A percentile compares a stretch with the other conserved stretches of the same genome.
Evolutionary conservation across 73 alveolate species (phyloP).

Genomic region (Tetrahymena borealis): DNA sequence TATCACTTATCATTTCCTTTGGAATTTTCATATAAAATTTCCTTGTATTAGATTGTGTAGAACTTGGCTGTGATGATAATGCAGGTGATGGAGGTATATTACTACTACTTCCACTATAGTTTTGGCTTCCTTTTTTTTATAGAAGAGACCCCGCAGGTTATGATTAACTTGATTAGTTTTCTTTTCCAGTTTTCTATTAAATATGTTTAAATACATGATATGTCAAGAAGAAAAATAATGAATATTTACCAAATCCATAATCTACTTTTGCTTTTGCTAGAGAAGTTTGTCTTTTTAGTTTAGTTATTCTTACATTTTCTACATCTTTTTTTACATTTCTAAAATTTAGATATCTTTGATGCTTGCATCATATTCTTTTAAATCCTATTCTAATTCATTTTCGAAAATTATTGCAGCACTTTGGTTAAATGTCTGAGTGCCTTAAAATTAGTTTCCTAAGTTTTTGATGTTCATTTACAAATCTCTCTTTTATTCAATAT

Average conservation of each 20-base stretch:
- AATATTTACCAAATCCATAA: background rate
- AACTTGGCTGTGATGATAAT: background rate
- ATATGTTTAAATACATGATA: background rate
- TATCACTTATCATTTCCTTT: background rate
- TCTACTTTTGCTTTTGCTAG: background rate
- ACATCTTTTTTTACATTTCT: background rate
- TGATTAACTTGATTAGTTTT: background rate
- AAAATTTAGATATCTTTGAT: background rate
- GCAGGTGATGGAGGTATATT: background rate
- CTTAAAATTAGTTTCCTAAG: background rate
- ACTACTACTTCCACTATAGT: background rate
- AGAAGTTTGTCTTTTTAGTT: background rate
- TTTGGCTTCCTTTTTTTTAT: background rate
- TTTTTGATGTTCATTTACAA: background rate
- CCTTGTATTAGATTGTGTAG: background rate
- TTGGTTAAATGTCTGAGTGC: background rate
- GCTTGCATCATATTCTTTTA: background rate
- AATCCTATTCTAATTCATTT: background rate
- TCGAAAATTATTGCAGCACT: background rate
- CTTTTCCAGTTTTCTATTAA: slow-evolving; percentile 2
- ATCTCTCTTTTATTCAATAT: background rate
- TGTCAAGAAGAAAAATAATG: background rate
- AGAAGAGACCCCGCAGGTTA: background rate
- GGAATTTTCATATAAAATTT: background rate
- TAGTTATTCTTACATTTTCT: background rate